Evolutionary conservation across 208 protist genomes (phyloP), one percentile per base, ranked within the genome.

Genomic region (Novymonas esmeraldas): DNA sequence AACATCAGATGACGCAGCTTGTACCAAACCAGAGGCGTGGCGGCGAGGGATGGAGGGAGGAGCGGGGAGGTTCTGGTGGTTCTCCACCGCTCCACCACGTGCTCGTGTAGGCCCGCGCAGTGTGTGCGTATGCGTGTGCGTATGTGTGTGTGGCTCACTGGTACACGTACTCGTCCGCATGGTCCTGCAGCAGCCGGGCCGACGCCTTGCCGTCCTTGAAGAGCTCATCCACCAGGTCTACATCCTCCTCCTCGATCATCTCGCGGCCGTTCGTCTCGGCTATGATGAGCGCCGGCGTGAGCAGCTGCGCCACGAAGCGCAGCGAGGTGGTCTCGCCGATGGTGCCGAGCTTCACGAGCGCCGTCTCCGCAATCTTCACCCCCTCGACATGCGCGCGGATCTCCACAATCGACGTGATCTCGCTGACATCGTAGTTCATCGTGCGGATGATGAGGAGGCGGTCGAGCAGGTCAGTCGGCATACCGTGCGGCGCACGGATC

Each of bases 391-490:
- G 82, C 3, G 96, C 95, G 57, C 98, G 88, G 58, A 99, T 98
- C 42, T 90, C 82, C 14, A 99, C 84, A 84, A 99, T 99, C 26
- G 96, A 81, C 22, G 90, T 85, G 48, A 99, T 99, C 70, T 99
- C 98, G 3, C 98, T 83, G 54, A 89, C 64, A 13, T 68, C 84
- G 84, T 99, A 99, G 46, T 98, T 97, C 24, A 92, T 75, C 18
- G 99, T 99, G 36, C 93, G 88, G 55, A 99, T 98, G 73, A 99
- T 99, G 64, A 99, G 84, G 6, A 99, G 79, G 55, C 99, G 98
- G 76, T 99, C 99, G 6, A 99, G 89, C 45, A 99, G 77, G 89
- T 99, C 99, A 13, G 98, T 94, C 18, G 99, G 99, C 39, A 99
- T 99, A 45, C 99, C 99, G 81, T 99, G 99, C 31, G 99, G 98